Evolutionary conservation across 2,329 filamentous ascomycete species (phyloP).

Genomic region (Apiospora malaysiana): DNA sequence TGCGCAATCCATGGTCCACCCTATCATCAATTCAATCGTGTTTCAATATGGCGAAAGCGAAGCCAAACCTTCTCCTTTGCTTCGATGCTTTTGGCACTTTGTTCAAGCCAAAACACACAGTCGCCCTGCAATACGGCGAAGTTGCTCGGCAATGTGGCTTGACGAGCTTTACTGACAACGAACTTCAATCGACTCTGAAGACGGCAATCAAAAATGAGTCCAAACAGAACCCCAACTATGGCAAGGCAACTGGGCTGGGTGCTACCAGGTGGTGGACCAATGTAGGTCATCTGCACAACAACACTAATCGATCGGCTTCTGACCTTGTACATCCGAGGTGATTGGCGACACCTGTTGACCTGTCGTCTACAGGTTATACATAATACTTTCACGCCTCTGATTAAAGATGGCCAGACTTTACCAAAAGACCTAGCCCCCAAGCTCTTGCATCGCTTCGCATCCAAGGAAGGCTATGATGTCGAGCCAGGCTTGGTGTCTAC

Average conservation of each 20-base stretch:
- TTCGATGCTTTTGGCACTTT: conserved; percentile 72
- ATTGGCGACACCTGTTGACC: not conserved
- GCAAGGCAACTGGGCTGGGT: conserved; percentile 55
- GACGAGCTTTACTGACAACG: conserved; percentile 45
- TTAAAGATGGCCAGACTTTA: conserved; percentile 39
- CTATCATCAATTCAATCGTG: not conserved
- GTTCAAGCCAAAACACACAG: conserved; percentile 56
- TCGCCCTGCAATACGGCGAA: conserved; percentile 59
- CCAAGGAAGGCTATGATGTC: conserved; percentile 56
- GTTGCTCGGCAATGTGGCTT: conserved; percentile 58
- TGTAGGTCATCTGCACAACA: conserved; percentile 42
- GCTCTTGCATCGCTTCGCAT: conserved; percentile 59
- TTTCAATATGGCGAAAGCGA: not conserved
- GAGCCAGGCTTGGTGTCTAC: conserved; percentile 52
- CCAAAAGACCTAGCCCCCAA: conserved; percentile 52
- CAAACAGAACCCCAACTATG: conserved; percentile 62
- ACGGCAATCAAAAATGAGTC: conserved; percentile 55
- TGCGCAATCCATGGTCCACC: not conserved
- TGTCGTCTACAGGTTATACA: conserved; percentile 53
- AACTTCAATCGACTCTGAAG: conserved; percentile 43
- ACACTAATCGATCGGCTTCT: not conserved
- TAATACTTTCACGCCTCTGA: conserved; percentile 55
- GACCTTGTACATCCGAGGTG: not conserved
- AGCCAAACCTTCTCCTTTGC: conserved; percentile 58
- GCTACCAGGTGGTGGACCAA: conserved; percentile 65